Conservation (phyloP, 2,329 filamentous ascomycete species). For the Exutisphaerella laricina region DNA sequence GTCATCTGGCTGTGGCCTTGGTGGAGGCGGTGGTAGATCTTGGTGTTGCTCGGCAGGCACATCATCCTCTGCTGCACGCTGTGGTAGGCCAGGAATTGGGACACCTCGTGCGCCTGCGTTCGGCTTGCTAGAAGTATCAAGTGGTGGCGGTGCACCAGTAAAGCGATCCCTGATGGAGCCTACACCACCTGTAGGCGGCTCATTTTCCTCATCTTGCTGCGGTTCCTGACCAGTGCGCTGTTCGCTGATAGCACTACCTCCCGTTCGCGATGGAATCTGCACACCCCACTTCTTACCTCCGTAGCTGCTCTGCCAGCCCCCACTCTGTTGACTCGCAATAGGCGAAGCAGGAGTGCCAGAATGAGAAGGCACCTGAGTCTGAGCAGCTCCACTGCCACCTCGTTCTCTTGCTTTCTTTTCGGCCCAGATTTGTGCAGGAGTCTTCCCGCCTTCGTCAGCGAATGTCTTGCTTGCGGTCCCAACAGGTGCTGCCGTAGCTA, state of each 20-base stretch:
- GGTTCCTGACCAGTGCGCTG: constrained; percentile 59
- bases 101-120: constrained; percentile 59
- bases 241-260: constrained; percentile 53
- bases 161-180: constrained; percentile 76
- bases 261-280: constrained; percentile 68
- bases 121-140: constrained; percentile 63
- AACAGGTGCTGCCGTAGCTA: constrained; percentile 54
- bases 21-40: constrained; percentile 41
- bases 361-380: constrained; percentile 42
- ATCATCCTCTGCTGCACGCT: constrained; percentile 48
- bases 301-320: constrained; percentile 90
- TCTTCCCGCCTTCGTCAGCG: constrained; percentile 91
- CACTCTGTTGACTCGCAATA: constrained; percentile 64
- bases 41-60: constrained; percentile 52
- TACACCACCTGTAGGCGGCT: constrained; percentile 58
- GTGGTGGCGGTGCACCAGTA: constrained; percentile 64
- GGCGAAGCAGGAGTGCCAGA: constrained; percentile 40
- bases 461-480: constrained; percentile 86
- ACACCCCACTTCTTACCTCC: constrained; percentile 83
- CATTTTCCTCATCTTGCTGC: constrained; percentile 43
- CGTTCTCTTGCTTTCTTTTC: constrained; percentile 89
- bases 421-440: constrained; percentile 92
- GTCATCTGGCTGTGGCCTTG: constrained; percentile 34
- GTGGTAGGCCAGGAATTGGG: constrained; percentile 70
- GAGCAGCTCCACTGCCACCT: constrained; percentile 49